Base-by-base conservation (phyloP, 1,139 yeast species). In the Hyphopichia buzzinii region DNA sequence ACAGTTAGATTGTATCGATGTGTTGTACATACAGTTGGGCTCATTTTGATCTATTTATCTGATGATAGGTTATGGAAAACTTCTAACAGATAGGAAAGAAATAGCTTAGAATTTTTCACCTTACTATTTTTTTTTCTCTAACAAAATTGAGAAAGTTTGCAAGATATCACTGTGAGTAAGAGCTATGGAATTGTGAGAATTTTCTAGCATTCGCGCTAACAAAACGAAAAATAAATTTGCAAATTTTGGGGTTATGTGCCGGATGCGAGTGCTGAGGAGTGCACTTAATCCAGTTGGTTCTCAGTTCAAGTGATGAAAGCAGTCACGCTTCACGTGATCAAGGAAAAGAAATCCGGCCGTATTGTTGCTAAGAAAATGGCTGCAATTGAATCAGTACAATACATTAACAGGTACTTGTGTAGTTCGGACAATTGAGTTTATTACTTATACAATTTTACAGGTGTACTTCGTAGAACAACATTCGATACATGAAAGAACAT, bases 41-140 rank as follows among this genome's bases (percentile, higher is more conserved):
- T 59, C 65, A 59, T 59, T 56, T 58, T 52, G 54, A 49, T 55
- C 52, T 53, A 52, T 45, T 48, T 47, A 44, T 23, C 54, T 44
- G 56, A 54, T 55, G 56, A 46, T 52, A 47, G 36, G 41, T 42
- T 39, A 43, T 22, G 25, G 22, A 17, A 22, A 30, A 30, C 21
- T 15, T 23, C 33, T 23, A 24, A 23, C 23, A 24, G 33, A 11
- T 14, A 22, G 35, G 13, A 25, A 26, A 33, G 33, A 36, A 28
- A 26, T 32, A 31, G 32, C 32, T 32, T 51, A 37, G 43, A 38
- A 41, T 39, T 37, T 42, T 48, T 45, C 41, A 40, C 35, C 34
- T 40, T 34, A 37, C 29, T 32, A 26, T 33, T 40, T 41, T 39
- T 36, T 29, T 31, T 25, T 30, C 31, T 43, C 37, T 44, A 44